phyloP scores from a whole-genome alignment of 805 yeast genomes.

The Monosporozyma aquatica region DNA sequence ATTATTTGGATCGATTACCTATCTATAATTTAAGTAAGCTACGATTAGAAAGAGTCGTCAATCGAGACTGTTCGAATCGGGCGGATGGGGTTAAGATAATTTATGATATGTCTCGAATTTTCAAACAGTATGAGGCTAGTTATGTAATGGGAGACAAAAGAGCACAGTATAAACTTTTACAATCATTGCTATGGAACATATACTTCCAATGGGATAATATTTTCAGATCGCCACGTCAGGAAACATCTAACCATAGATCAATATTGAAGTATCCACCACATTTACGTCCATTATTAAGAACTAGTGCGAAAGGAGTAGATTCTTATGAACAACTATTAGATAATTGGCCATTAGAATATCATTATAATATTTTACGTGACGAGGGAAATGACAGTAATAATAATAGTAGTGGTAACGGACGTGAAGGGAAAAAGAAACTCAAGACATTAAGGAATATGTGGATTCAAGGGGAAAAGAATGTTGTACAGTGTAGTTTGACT shows the following conservation, averaged over 20 bases:
- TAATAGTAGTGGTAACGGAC: background rate
- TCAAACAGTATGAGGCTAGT: too few species aligned
- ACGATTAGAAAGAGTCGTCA: too few species aligned
- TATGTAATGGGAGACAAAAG: background rate
- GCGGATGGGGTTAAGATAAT: too few species aligned
- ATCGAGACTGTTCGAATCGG: too few species aligned
- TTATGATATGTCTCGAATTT: too few species aligned
- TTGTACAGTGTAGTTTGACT: background rate
- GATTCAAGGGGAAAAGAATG: background rate
- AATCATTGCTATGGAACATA: background rate
- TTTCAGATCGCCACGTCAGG: background rate
- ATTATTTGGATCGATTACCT: too few species aligned
- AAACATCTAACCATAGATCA: background rate
- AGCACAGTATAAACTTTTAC: background rate
- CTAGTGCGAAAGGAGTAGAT: background rate
- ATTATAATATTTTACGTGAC: background rate
- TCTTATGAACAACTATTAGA: background rate
- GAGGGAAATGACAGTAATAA: background rate
- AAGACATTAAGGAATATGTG: background rate
- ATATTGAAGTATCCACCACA: conserved; percentile 1
- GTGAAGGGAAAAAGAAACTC: background rate
- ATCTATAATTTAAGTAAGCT: too few species aligned
- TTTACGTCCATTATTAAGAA: conserved; percentile 4
- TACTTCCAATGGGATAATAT: conserved; percentile 6
- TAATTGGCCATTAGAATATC: conserved; percentile 9